Base-by-base conservation (phyloP, 768 basidiomycete genomes). In the Kwoniella newhampshirensis region DNA sequence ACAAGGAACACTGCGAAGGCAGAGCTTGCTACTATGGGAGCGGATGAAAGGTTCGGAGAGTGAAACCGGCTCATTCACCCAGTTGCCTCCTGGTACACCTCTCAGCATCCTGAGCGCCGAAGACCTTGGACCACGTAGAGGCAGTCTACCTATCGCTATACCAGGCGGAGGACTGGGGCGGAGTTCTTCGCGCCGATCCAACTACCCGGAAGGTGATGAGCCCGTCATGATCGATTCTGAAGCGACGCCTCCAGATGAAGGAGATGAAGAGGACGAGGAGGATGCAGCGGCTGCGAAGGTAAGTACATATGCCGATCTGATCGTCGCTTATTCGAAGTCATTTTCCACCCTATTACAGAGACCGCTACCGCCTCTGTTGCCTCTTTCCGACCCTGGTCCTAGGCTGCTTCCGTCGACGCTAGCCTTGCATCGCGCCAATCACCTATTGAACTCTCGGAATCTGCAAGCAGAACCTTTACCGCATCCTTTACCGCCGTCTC, bases 321-420 rank as follows among this genome's bases (percentile, higher is more conserved):
- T 28, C 25, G 18, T 43, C 12, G 41, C 23, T 18, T 36, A 32
- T 12, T 28, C 18, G 6, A n/a, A 52, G 51, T 39, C 58, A 11
- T 20, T 54, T 9, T n/a, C 39, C 36, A 57, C 57, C 5, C 67
- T 48, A 8, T 18, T 58, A 8, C 66, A 42, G 40, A n/a, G 75
- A 28, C 75, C 75, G 9, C 45, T 73, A 37, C 75, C 75, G 1
- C 75, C 75, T 11, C 55, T 76, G 8, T 25, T 76, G 25, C 75
- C 75, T 2, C 54, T 76, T 1, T 76, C 75, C 4, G 75, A 76
- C 57, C 75, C 75, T 11, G 75, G 75, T 46, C 75, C 75, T 27
- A 60, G 75, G 8, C 63, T 71, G 18, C 62, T 76, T 15, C 73
- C 73, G 15, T 74, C 75, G 11, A 75, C 71, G 0, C 55, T 76